A percentile compares a stretch with the other conserved stretches of the same genome.
Evolutionary conservation across 345 rosid genomes (phyloP).

Genomic region (Carallia brachiata): DNA sequence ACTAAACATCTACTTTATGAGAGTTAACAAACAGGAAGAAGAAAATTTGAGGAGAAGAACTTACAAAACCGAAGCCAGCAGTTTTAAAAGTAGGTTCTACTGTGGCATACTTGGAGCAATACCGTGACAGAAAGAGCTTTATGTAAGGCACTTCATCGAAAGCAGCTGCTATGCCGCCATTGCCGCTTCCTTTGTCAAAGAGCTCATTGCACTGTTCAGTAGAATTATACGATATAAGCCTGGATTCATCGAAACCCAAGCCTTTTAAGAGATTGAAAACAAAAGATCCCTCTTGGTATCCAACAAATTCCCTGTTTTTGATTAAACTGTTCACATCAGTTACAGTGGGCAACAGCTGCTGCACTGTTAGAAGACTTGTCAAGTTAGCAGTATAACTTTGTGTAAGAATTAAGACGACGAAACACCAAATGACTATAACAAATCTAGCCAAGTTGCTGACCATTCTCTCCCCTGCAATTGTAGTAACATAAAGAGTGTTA

Average conservation of each 20-base stretch:
- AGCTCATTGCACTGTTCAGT: constrained; percentile 27
- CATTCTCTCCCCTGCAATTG: constrained; percentile 57
- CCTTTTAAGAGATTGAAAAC: constrained; percentile 27
- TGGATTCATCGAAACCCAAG: constrained; percentile 20
- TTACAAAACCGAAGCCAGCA: constrained; percentile 21
- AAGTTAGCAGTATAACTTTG: constrained; percentile 79
- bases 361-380: constrained; percentile 53
- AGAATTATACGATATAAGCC: constrained; percentile 14
- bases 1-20: constrained; percentile 19
- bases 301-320: constrained; percentile 37
- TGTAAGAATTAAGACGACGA: constrained; percentile 58
- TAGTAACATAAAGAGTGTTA: not conserved
- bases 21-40: constrained; percentile 12
- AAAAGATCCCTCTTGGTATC: constrained; percentile 44
- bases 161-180: constrained; percentile 31
- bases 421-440: constrained; percentile 62
- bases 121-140: constrained; percentile 34
- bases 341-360: constrained; percentile 47
- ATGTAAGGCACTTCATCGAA: constrained; percentile 47
- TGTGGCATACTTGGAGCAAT: constrained; percentile 23
- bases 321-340: constrained; percentile 40
- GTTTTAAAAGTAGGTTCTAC: constrained; percentile 9
- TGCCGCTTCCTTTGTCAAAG: constrained; percentile 8
- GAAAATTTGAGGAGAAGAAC: constrained; percentile 7
- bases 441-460: constrained; percentile 44